Evolutionary conservation across 345 rosid genomes (phyloP).

Genomic region (Eucalyptus tenuipes): DNA sequence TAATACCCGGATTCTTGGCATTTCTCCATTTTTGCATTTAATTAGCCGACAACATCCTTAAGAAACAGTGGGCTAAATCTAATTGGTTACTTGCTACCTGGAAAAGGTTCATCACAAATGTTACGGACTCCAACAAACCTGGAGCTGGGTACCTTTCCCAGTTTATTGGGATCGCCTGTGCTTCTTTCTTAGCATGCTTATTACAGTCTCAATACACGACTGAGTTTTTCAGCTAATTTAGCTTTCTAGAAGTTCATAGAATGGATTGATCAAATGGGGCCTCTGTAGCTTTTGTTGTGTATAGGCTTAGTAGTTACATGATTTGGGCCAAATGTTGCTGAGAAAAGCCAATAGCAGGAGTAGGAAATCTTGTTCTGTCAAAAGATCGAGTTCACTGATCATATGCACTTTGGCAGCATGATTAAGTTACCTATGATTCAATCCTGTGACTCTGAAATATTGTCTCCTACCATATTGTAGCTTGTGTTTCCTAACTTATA

Average conservation of each 20-base stretch:
- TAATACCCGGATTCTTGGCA: conserved; percentile 10
- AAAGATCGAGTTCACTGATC: not conserved
- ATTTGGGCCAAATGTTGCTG: not conserved
- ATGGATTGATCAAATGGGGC: not conserved
- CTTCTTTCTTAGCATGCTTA: not conserved
- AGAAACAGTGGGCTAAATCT: not conserved
- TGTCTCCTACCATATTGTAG: not conserved
- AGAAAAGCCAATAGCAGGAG: not conserved
- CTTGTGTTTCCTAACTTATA: not conserved
- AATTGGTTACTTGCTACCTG: not conserved
- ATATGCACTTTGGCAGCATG: not conserved
- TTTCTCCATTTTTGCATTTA: not conserved
- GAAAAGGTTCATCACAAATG: not conserved
- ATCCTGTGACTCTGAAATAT: not conserved
- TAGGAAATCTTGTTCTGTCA: not conserved
- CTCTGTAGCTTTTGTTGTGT: not conserved
- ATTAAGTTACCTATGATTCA: not conserved
- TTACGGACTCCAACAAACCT: not conserved
- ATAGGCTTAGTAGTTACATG: not conserved
- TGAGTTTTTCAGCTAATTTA: not conserved
- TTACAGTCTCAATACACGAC: not conserved
- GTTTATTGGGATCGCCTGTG: not conserved
- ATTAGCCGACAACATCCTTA: not conserved
- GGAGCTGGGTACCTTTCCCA: not conserved
- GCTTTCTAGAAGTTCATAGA: not conserved